Evolutionary conservation across 208 protist genomes (phyloP), one percentile per base, ranked within the genome.

Genomic region (Borovskyia barvae): DNA sequence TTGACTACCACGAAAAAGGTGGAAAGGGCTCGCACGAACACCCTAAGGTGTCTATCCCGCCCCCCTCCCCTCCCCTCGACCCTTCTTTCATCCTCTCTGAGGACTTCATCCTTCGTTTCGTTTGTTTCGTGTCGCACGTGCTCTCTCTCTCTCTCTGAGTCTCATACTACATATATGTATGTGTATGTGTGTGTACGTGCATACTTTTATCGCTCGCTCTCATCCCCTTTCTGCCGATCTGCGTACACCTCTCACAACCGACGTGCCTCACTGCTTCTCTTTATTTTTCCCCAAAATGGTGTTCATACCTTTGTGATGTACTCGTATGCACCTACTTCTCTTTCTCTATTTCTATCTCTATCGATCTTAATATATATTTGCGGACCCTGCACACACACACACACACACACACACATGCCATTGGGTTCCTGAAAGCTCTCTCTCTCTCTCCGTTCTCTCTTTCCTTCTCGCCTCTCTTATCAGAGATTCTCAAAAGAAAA

Each of bases 101-200:
- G n/a, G n/a, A n/a, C 24, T 55, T 35, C 45, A 5, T 6, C 33
- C 4, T 53, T 53, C 39, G n/a, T 37, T 46, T 52, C 50, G 56
- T 58, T 67, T 32, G 20, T 39, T 58, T 22, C 11, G 8, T 39
- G 35, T 39, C 14, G 35, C 14, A 14, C 14, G 35, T 8, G 8
- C 14, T 8, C 35, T 8, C 14, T 39, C 35, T 39, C 14, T 14
- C 14, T 39, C 35, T 39, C 35, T 14, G 11, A 8, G 11, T 39
- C n/a, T 9, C n/a, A n/a, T n/a, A n/a, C n/a, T n/a, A n/a, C n/a
- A n/a, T n/a, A n/a, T n/a, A n/a, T n/a, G n/a, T n/a, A n/a, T n/a
- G n/a, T n/a, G n/a, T n/a, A n/a, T n/a, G n/a, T n/a, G n/a, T n/a
- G n/a, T n/a, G n/a, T n/a, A n/a, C n/a, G n/a, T 51, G 46, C 24